Base-by-base conservation (phyloP, 148 eudicot species). In the Spergularia bocconei region DNA sequence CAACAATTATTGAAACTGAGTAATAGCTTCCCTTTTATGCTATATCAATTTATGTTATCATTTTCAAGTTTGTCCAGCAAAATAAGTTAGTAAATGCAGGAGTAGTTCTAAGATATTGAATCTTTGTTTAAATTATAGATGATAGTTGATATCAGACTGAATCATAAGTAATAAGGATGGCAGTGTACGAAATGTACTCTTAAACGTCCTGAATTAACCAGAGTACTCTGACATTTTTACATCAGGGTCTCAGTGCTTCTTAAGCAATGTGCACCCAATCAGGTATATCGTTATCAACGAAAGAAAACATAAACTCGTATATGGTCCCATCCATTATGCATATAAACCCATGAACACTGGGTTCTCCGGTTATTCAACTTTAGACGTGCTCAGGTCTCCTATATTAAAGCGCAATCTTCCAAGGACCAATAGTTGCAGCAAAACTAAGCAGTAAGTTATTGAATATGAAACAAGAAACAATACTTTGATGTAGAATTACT, bases 401-500 rank as follows among this genome's bases (percentile, higher is more conserved):
- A 25, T 21, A 41, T 11, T 23, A 29, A 39, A 29, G n/a, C 44
- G 66, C 13, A 36, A 69, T 12, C 10, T 73, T 44, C 48, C 48
- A 44, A 6, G 48, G 48, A 5, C 10, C 48, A 44, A 44, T 9
- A 44, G 7, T 9, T 44, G 8, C 48, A 44, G 7, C 11, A 51
- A n/a, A 58, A 15, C 64, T 21, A 21, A 77, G 25, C 53, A 8
- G 63, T 55, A 72, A 73, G 39, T 78, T n/a, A 36, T 11, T 23
- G 9, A 25, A 69, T 52, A 69, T 82, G 85, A 81, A 85, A 79
- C 80, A 71, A 83, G 88, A 85, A 85, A 84, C 53, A 88, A 84
- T 87, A 91, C 84, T 72, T 90, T 89, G 85, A 85, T 79, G 78
- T 84, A 83, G 72, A 89, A 86, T 93, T 93, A 93, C 98, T 91